phyloP scores from a whole-genome alignment of 306 rosid species.

The Oxytropis ochrocephala region DNA sequence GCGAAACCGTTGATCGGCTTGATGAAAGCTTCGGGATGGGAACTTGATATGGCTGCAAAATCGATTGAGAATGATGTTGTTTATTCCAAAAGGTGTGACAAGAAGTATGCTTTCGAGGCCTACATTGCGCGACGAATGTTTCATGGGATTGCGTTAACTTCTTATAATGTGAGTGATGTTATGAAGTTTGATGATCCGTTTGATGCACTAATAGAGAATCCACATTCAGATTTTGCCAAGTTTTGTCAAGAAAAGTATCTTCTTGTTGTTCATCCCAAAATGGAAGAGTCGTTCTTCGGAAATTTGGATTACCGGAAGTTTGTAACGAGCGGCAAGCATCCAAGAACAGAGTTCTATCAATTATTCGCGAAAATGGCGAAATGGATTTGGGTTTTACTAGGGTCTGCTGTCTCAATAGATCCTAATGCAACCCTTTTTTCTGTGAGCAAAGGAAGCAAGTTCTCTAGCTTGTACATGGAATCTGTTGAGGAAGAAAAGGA shows the following conservation, averaged over 20 bases:
- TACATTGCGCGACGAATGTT: constrained; percentile 68
- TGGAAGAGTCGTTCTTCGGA: constrained; percentile 74
- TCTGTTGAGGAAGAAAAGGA: constrained; percentile 40
- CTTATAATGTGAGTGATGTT: constrained; percentile 34
- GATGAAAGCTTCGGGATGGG: constrained; percentile 89
- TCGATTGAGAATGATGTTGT: constrained; percentile 45
- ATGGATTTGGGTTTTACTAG: constrained; percentile 68
- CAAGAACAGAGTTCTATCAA: constrained; percentile 76
- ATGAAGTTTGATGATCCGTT: constrained; percentile 61
- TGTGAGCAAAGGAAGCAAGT: constrained; percentile 44
- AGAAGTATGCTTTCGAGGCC: constrained; percentile 83
- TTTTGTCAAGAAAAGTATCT: constrained; percentile 57
- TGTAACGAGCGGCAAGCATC: constrained; percentile 55
- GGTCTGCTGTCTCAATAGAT: constrained; percentile 46
- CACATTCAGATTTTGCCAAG: constrained; percentile 62
- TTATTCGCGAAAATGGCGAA: constrained; percentile 73
- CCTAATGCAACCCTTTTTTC: constrained; percentile 49
- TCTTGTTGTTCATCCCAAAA: constrained; percentile 49
- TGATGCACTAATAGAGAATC: constrained; percentile 50
- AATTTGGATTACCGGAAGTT: constrained; percentile 62
- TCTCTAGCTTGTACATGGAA: constrained; percentile 66
- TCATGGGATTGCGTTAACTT: constrained; percentile 21
- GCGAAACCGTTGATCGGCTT: constrained; percentile 68
- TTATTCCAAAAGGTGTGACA: constrained; percentile 62
- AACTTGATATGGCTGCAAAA: constrained; percentile 55